These are phyloP conservation scores for Clitopilus passeckerianus DNA, from an alignment of 768 basidiomycete species.

Conservation along the genomic window DNA sequence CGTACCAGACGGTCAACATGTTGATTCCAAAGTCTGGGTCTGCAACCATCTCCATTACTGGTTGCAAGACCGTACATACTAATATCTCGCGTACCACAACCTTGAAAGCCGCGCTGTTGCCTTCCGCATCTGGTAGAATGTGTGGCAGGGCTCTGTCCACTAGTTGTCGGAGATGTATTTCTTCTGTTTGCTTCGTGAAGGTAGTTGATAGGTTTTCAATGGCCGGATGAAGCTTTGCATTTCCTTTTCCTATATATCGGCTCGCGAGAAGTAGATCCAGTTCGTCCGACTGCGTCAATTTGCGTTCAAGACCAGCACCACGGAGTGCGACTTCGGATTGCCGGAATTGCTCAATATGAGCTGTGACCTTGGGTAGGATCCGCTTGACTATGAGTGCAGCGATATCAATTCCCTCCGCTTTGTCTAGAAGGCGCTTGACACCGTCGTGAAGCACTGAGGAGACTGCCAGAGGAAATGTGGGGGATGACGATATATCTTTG, in stretches of 20 bases:
- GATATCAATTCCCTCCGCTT: conserved; percentile 60
- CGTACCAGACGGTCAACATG: conserved; percentile 88
- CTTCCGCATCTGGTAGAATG: conserved; percentile 74
- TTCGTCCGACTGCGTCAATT: conserved; percentile 85
- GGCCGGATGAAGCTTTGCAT: conserved; percentile 73
- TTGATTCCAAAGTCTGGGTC: conserved; percentile 97
- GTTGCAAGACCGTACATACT: conserved; percentile 77
- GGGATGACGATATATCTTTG: conserved; percentile 75
- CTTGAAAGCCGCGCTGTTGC: conserved; percentile 61
- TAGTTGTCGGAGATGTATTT: conserved; percentile 72
- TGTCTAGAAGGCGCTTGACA: conserved; percentile 50
- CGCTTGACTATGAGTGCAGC: conserved; percentile 75
- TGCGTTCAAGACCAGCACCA: conserved; percentile 76
- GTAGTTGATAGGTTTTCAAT: conserved; percentile 85
- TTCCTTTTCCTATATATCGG: conserved; percentile 66
- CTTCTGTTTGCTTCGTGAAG: conserved; percentile 87
- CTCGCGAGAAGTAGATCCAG: conserved; percentile 83
- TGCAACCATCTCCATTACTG: conserved; percentile 86
- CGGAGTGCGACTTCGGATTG: conserved; percentile 85
- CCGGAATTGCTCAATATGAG: conserved; percentile 86
- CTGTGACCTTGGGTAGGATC: conserved; percentile 84
- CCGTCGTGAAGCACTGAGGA: conserved; percentile 69
- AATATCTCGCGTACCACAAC: conserved; percentile 80
- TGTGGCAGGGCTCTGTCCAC: conserved; percentile 68
- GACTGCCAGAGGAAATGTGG: conserved; percentile 84